phyloP scores from a whole-genome alignment of 495 filamentous ascomycete species.

The Neurospora sp. region DNA sequence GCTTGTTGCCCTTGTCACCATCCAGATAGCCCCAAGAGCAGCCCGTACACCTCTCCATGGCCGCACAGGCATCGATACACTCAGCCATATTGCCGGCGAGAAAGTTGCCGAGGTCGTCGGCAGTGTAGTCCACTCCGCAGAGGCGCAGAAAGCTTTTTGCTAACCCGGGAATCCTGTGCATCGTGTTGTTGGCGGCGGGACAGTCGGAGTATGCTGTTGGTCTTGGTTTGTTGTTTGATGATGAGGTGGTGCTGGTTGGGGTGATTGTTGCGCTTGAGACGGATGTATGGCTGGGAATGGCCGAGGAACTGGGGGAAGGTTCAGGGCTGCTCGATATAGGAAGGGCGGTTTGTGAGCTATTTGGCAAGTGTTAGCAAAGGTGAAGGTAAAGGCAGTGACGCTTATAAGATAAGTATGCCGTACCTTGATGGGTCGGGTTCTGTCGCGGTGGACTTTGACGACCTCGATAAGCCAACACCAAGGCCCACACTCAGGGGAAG shows the following conservation, averaged over 20 bases:
- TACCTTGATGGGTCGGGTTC: slow-evolving; percentile 14
- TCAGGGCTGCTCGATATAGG: background rate
- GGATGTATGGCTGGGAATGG: background rate
- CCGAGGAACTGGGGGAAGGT: background rate
- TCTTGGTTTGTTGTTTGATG: slow-evolving; percentile 3
- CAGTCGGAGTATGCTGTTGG: slow-evolving; percentile 23
- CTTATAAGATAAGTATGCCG: background rate
- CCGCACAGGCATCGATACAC: slow-evolving; percentile 37
- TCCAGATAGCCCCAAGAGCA: slow-evolving; percentile 33
- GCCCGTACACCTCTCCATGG: slow-evolving; percentile 29
- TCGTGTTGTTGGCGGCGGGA: slow-evolving; percentile 33
- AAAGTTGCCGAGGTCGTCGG: slow-evolving; percentile 28
- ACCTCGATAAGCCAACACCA: slow-evolving; percentile 21
- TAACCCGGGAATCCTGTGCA: slow-evolving; percentile 32
- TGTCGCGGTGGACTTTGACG: background rate
- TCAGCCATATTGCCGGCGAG: slow-evolving; percentile 29
- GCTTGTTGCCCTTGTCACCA: slow-evolving; percentile 26
- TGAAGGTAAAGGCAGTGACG: background rate
- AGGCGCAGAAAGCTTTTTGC: slow-evolving; percentile 32
- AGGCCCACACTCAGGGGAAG: slow-evolving; percentile 32
- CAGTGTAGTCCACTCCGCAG: slow-evolving; percentile 37
- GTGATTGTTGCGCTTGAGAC: background rate
- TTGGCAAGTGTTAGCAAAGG: background rate
- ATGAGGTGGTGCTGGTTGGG: background rate
- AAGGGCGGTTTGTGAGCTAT: slow-evolving; percentile 1